These are phyloP conservation scores for Leishmania tropica DNA, from an alignment of 208 protist genomes.

Conservation along the genomic window DNA sequence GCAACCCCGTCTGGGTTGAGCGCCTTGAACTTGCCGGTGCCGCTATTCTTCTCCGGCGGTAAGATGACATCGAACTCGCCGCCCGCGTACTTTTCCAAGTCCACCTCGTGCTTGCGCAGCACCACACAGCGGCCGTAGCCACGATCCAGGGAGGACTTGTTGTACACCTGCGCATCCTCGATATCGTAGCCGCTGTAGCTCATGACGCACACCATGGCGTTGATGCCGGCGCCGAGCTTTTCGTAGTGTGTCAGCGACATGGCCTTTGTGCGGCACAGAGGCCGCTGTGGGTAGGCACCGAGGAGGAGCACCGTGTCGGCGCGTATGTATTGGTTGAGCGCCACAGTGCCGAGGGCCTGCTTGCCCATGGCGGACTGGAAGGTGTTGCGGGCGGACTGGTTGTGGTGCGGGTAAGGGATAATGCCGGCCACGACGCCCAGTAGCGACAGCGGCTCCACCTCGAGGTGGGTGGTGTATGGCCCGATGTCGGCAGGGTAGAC, in stretches of 20 bases:
- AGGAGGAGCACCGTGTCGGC: constrained; percentile 99
- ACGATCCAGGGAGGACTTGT: constrained; percentile 96
- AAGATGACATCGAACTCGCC: constrained; percentile 77
- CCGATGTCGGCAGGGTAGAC: constrained; percentile 92
- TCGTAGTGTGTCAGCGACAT: constrained; percentile 97
- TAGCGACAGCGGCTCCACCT: constrained; percentile 92
- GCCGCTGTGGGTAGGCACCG: constrained; percentile 98
- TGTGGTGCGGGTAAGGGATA: constrained; percentile 99
- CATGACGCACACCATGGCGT: constrained; percentile 99
- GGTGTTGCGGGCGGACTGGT: constrained; percentile 99
- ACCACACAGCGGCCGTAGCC: constrained; percentile 97
- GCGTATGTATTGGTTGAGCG: constrained; percentile 95
- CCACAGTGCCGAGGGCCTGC: constrained; percentile 97
- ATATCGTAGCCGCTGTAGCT: constrained; percentile 99
- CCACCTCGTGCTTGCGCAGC: constrained; percentile 89
- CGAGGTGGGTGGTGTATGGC: constrained; percentile 91
- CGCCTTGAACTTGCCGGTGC: constrained; percentile 50
- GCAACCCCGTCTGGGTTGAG: constrained; percentile 97
- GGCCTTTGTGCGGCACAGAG: constrained; percentile 96
- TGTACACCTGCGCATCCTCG: constrained; percentile 99
- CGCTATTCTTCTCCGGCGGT: constrained; percentile 66
- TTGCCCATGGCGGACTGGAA: constrained; percentile 99
- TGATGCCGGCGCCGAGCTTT: constrained; percentile 99
- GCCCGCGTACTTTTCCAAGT: constrained; percentile 62
- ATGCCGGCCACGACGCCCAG: constrained; percentile 95